Conservation (phyloP, 257 asterid species). For the Linderniella brevidens region DNA sequence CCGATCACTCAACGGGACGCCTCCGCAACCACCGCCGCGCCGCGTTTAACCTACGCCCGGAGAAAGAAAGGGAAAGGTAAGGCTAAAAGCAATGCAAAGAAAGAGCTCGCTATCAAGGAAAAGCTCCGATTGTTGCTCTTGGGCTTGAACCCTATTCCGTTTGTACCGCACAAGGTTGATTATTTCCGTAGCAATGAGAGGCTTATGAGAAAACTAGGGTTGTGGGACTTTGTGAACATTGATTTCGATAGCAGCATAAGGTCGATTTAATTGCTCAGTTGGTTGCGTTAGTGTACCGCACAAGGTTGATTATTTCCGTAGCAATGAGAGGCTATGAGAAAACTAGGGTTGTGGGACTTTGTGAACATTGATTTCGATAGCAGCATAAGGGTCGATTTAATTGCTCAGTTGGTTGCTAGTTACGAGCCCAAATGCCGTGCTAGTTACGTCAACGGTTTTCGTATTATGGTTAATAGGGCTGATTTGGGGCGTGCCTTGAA, state of each 20-base stretch:
- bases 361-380: constrained; percentile 48
- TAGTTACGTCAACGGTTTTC: constrained; percentile 30
- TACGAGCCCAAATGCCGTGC: constrained; percentile 32
- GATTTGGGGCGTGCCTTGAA: constrained; percentile 57
- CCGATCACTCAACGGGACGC: too few species aligned
- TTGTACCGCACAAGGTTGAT: constrained; percentile 25
- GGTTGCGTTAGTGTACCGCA: too few species aligned
- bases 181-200: constrained; percentile 43
- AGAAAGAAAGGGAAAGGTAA: constrained; percentile 45
- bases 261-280: constrained; percentile 55
- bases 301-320: constrained; percentile 26
- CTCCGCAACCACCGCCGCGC: too few species aligned
- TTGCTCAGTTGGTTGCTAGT: constrained; percentile 50
- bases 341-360: constrained; percentile 74
- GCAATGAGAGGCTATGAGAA: constrained; percentile 42
- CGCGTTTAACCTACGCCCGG: too few species aligned
- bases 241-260: constrained; percentile 43
- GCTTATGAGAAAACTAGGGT: constrained; percentile 39
- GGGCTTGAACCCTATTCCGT: constrained; percentile 56
- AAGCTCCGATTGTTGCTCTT: constrained; percentile 25
- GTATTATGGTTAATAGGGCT: constrained; percentile 40
- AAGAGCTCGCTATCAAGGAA: constrained; percentile 33
- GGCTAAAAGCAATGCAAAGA: constrained; percentile 14
- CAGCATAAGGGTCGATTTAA: constrained; percentile 39
- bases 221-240: constrained; percentile 70